phyloP scores from a whole-genome alignment of 75 land plant genomes.

The Cunninghamia lanceolata region DNA sequence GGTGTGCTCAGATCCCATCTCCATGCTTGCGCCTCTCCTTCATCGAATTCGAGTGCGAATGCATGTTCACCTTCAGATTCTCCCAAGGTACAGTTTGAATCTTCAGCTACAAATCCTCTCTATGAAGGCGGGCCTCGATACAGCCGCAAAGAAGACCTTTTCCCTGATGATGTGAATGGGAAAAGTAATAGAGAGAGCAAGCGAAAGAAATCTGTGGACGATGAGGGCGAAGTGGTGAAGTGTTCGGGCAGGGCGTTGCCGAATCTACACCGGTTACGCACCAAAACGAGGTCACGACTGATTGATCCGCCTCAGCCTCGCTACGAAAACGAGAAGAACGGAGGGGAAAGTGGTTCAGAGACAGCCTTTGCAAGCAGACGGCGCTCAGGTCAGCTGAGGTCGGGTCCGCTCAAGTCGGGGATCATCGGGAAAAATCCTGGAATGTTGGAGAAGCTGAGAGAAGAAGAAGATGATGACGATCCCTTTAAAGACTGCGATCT shows the following conservation, averaged over 20 bases:
- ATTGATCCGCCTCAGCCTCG: too few relatives aligned
- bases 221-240: neutral
- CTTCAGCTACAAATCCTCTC: too few relatives aligned
- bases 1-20: too few relatives aligned
- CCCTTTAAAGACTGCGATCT: slow-evolving; percentile 68
- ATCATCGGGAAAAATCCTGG: slow-evolving; percentile 12
- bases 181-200: neutral
- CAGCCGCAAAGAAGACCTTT: neutral
- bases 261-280: slow-evolving; percentile 3
- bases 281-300: too few relatives aligned
- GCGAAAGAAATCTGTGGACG: neutral
- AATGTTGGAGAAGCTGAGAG: slow-evolving; percentile 23
- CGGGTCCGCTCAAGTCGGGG: too few relatives aligned
- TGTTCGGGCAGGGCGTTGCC: slow-evolving; percentile 14
- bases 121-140: neutral
- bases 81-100: neutral
- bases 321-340: neutral
- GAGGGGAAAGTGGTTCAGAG: neutral
- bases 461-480: slow-evolving; percentile 87
- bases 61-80: neutral
- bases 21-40: neutral
- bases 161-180: neutral
- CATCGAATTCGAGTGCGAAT: neutral
- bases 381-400: slow-evolving; percentile 1
- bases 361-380: slow-evolving; percentile 6